Percentiles rank a stretch among this genome's conserved stretches.
phyloP scores from a whole-genome alignment of 768 basidiomycete genomes.

The Boletus edulis region DNA sequence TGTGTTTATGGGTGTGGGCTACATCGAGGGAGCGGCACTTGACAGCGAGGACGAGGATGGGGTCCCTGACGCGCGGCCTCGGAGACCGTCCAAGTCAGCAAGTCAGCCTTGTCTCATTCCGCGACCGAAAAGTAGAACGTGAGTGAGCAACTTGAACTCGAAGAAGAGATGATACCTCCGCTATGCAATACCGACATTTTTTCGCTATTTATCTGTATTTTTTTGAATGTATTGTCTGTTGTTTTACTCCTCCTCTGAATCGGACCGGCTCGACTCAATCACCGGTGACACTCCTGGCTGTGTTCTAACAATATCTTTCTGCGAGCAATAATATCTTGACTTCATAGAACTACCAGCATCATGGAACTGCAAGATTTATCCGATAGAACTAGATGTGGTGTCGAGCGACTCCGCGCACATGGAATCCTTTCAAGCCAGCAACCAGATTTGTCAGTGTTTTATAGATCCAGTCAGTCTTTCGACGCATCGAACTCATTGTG shows the following conservation, averaged over 20 bases:
- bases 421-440: slow-evolving; percentile 27
- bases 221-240: slow-evolving; percentile 12
- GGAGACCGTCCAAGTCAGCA: slow-evolving; percentile 6
- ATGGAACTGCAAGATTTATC: slow-evolving; percentile 16
- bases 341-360: not conserved
- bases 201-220: slow-evolving; percentile 27
- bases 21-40: slow-evolving; percentile 52
- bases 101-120: slow-evolving; percentile 25
- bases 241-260: not conserved
- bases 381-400: slow-evolving; percentile 23
- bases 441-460: slow-evolving; percentile 52
- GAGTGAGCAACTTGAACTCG: not conserved
- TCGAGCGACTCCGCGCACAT: slow-evolving; percentile 40
- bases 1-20: slow-evolving; percentile 69
- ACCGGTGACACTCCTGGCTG: no score
- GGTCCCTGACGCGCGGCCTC: not conserved
- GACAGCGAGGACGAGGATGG: slow-evolving; percentile 19
- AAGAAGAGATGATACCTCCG: slow-evolving; percentile 7
- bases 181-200: not conserved
- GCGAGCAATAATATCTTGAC: not conserved
- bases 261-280: no score
- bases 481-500: not conserved
- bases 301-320: no score
- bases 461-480: not conserved
- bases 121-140: slow-evolving; percentile 19